These are phyloP conservation scores for Hibiscus tridactylites DNA, from an alignment of 345 rosid species.

Conservation along the genomic window DNA sequence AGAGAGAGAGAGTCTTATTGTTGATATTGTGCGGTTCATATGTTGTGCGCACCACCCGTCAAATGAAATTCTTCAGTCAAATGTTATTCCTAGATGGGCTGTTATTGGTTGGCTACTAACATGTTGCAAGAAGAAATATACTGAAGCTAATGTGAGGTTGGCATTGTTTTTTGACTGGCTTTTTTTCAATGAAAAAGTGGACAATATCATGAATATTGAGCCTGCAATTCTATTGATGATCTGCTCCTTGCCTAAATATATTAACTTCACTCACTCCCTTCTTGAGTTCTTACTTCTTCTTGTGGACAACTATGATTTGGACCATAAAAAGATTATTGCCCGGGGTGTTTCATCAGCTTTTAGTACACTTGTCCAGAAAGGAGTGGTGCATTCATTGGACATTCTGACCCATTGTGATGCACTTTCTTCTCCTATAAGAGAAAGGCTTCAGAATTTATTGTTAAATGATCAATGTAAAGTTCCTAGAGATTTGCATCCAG, in stretches of 20 bases:
- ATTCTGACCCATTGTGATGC: conserved; percentile 30
- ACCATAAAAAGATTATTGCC: conserved; percentile 27
- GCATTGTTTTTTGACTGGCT: conserved; percentile 85
- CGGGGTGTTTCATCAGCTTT: conserved; percentile 58
- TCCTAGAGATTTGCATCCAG: conserved; percentile 16
- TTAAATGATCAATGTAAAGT: conserved; percentile 20
- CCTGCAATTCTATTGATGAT: conserved; percentile 75
- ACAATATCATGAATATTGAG: conserved; percentile 77
- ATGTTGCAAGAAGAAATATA: conserved; percentile 41
- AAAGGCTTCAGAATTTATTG: conserved; percentile 41
- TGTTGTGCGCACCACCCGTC: conserved; percentile 72
- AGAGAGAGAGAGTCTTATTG: conserved; percentile 46
- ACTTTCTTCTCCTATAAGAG: conserved; percentile 44
- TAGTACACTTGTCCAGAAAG: conserved; percentile 41
- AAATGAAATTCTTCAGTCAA: conserved; percentile 50
- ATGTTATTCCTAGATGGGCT: conserved; percentile 79
- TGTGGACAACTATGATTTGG: conserved; percentile 53
- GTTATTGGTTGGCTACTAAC: conserved; percentile 68
- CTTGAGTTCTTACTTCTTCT: conserved; percentile 74
- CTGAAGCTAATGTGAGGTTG: conserved; percentile 49
- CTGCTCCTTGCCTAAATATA: conserved; percentile 58
- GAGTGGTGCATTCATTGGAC: conserved; percentile 50
- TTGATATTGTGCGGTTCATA: conserved; percentile 68
- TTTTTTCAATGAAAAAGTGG: conserved; percentile 59
- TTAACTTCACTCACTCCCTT: conserved; percentile 51